Conservation (phyloP, 1,284 basidiomycete genomes). For the Limonomyces culmigenus region DNA sequence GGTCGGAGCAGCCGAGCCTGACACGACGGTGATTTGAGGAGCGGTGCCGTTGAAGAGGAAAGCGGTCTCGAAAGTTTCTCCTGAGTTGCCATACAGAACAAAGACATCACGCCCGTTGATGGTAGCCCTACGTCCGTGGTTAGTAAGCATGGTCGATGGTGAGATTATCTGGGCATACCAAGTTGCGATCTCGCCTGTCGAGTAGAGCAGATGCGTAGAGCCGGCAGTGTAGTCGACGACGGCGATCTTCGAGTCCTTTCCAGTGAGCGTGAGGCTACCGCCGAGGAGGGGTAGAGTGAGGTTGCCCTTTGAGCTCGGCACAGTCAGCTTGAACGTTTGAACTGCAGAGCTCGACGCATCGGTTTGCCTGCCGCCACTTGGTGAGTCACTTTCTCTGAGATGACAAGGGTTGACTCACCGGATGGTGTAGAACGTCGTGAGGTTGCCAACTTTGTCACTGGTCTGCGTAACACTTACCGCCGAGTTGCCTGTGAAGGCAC, state of each 20-base stretch:
- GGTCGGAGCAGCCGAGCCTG: slow-evolving; percentile 14
- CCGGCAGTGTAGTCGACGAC: slow-evolving; percentile 30
- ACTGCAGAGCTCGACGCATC: slow-evolving; percentile 5
- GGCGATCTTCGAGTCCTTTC: slow-evolving; percentile 31
- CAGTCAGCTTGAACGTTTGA: slow-evolving; percentile 20
- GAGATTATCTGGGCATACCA: slow-evolving; percentile 15
- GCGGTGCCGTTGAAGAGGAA: slow-evolving; percentile 17
- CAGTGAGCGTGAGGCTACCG: slow-evolving; percentile 19
- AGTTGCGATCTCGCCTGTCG: slow-evolving; percentile 30
- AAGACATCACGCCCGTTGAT: slow-evolving; percentile 30
- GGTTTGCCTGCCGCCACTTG: neutral
- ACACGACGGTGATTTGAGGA: slow-evolving; percentile 18
- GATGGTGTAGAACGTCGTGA: neutral
- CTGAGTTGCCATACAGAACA: slow-evolving; percentile 28
- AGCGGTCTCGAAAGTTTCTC: slow-evolving; percentile 30
- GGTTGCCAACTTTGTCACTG: neutral
- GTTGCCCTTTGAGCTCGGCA: slow-evolving; percentile 25
- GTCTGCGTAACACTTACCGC: neutral
- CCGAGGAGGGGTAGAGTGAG: slow-evolving; percentile 19
- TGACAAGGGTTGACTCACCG: neutral
- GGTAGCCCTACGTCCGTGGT: slow-evolving; percentile 18
- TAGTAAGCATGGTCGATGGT: neutral
- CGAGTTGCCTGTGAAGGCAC: neutral
- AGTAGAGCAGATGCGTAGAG: slow-evolving; percentile 25
- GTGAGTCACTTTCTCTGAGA: neutral